phyloP scores from a whole-genome alignment of 1,284 basidiomycete species.

The Boletus mariae region DNA sequence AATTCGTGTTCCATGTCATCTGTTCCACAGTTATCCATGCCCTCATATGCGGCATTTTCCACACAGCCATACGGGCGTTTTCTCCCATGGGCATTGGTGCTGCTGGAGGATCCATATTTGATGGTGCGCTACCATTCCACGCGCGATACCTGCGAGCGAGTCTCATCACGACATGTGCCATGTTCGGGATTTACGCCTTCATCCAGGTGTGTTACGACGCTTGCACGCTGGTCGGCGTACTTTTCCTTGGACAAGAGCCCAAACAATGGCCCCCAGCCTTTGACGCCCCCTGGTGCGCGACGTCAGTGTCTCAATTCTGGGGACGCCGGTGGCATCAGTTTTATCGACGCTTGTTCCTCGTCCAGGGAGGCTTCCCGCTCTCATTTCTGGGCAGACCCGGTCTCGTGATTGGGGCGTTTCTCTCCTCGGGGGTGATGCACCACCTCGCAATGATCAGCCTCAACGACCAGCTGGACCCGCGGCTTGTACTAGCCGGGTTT shows the following conservation, averaged over 20 bases:
- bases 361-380: slow-evolving; percentile 36
- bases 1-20: slow-evolving; percentile 15
- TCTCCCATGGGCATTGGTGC: slow-evolving; percentile 33
- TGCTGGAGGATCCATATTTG: slow-evolving; percentile 47
- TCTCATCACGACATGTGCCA: slow-evolving; percentile 37
- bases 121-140: slow-evolving; percentile 38
- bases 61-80: slow-evolving; percentile 40
- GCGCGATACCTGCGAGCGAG: slow-evolving; percentile 41
- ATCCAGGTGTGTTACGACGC: slow-evolving; percentile 42
- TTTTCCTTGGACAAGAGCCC: slow-evolving; percentile 32
- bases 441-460: slow-evolving; percentile 49
- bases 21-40: slow-evolving; percentile 36
- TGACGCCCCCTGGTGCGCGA: slow-evolving; percentile 34
- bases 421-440: slow-evolving; percentile 53
- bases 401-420: slow-evolving; percentile 49
- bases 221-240: slow-evolving; percentile 40
- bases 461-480: slow-evolving; percentile 44
- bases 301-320: slow-evolving; percentile 41
- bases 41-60: slow-evolving; percentile 40
- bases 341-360: slow-evolving; percentile 26
- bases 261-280: slow-evolving; percentile 39
- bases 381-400: slow-evolving; percentile 40
- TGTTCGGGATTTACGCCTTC: slow-evolving; percentile 39
- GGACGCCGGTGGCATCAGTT: slow-evolving; percentile 42
- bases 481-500: slow-evolving; percentile 48